Evolutionary conservation across 2,329 filamentous ascomycete genomes (phyloP).

Genomic region (Scedosporium dehoogii): DNA sequence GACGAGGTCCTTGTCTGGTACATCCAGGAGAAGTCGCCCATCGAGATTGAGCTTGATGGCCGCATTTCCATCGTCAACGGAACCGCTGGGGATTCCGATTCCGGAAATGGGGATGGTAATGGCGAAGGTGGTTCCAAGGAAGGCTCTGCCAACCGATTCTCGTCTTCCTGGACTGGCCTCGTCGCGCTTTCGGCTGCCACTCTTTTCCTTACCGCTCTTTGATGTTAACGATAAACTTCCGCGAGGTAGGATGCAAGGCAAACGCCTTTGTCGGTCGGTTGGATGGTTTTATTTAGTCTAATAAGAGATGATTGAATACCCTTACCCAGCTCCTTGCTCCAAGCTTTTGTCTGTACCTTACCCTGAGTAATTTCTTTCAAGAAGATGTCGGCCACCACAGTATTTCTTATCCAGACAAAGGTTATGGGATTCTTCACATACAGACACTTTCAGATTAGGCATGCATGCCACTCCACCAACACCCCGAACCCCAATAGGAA

Average conservation of each 20-base stretch:
- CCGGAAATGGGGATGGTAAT: not conserved
- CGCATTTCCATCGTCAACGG: conserved; percentile 21
- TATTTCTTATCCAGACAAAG: too few relatives aligned
- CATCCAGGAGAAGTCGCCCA: conserved; percentile 35
- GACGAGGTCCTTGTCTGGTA: conserved; percentile 44
- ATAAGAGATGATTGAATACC: too few relatives aligned
- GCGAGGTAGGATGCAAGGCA: not conserved
- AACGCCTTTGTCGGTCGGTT: not conserved
- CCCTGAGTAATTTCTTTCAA: too few relatives aligned
- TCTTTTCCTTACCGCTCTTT: not conserved
- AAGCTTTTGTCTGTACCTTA: too few relatives aligned
- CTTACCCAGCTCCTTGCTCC: too few relatives aligned
- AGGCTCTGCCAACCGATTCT: not conserved
- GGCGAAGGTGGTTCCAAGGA: not conserved
- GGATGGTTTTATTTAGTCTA: not conserved
- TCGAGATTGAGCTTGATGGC: conserved; percentile 38
- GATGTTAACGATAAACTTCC: not conserved
- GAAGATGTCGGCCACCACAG: too few relatives aligned
- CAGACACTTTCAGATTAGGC: too few relatives aligned
- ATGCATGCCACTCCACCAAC: too few relatives aligned
- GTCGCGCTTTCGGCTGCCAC: not conserved
- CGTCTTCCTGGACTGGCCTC: not conserved
- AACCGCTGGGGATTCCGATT: not conserved
- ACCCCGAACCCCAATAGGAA: too few relatives aligned
- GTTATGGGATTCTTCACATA: too few relatives aligned